Conservation (phyloP, 352 stramenopile species). For the Globisporangium viniferum region DNA sequence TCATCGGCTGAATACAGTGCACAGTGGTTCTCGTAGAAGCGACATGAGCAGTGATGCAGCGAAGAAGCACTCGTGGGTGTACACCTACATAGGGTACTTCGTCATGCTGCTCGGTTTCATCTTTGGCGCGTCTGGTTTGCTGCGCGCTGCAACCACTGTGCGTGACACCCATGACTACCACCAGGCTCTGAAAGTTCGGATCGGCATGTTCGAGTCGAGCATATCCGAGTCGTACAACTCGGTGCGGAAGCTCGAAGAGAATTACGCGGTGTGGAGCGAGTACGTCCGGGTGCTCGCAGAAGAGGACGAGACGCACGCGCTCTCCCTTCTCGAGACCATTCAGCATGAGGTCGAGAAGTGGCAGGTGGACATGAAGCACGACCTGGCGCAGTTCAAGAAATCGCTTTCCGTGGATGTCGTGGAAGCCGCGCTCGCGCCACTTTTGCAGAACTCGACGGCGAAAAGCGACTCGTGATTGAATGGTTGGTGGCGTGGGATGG, state of each 20-base stretch:
- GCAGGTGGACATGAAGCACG: conserved; percentile 70
- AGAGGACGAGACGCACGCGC: conserved; percentile 61
- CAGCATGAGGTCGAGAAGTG: conserved; percentile 70
- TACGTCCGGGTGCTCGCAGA: conserved; percentile 66
- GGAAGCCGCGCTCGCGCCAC: conserved; percentile 38
- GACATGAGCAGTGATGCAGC: not conserved
- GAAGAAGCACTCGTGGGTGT: conserved; percentile 20
- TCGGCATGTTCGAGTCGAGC: conserved; percentile 56
- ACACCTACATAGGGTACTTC: conserved; percentile 32
- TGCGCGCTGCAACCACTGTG: conserved; percentile 45
- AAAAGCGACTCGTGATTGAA: conserved; percentile 16
- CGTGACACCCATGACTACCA: conserved; percentile 67
- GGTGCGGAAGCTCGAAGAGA: conserved; percentile 60
- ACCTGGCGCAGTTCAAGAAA: conserved; percentile 59
- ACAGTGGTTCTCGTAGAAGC: not conserved
- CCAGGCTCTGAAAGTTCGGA: conserved; percentile 46
- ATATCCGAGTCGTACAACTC: conserved; percentile 67
- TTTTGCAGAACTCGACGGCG: conserved; percentile 24
- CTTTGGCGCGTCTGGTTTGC: conserved; percentile 51
- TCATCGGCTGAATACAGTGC: not conserved
- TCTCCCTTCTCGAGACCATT: conserved; percentile 60
- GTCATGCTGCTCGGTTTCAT: conserved; percentile 37
- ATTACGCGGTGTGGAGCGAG: conserved; percentile 71
- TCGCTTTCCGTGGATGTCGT: conserved; percentile 53
- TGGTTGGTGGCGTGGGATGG: conserved; percentile 10